phyloP scores from a whole-genome alignment of 176 grass and related monocot genomes.

The Oryza longistaminata region DNA sequence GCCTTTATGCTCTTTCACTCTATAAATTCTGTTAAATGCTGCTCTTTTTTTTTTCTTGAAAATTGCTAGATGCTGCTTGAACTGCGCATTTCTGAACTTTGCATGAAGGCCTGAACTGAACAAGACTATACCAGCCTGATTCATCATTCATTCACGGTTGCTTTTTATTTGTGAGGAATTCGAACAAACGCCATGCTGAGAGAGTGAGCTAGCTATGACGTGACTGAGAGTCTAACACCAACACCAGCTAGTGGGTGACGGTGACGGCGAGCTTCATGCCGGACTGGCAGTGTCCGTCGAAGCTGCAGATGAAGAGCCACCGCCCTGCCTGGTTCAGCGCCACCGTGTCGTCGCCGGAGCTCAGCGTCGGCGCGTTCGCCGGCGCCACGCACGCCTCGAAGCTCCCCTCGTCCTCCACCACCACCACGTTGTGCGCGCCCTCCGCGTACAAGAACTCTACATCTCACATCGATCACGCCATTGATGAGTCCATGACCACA shows the following conservation, averaged over 20 bases:
- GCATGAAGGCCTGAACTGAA: neutral
- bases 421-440: constrained; percentile 27
- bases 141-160: no score
- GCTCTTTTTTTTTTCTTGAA: no score
- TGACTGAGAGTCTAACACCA: no score
- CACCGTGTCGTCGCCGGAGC: constrained; percentile 34
- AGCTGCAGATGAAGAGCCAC: constrained; percentile 41
- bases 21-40: neutral
- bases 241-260: constrained; percentile 1
- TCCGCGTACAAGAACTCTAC: constrained; percentile 39
- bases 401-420: constrained; percentile 19
- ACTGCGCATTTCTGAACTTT: neutral
- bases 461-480: neutral
- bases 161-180: no score
- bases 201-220: no score
- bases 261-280: constrained; percentile 50
- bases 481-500: no score
- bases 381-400: constrained; percentile 27
- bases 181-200: no score
- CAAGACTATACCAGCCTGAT: neutral
- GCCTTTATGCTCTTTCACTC: neutral
- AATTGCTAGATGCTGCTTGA: neutral
- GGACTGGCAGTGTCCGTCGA: constrained; percentile 19
- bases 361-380: constrained; percentile 20
- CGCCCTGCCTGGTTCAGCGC: neutral